Evolutionary conservation across 805 yeast genomes (phyloP), one percentile per base, ranked within the genome.

Genomic region (Saccharomycopsis javanensis): DNA sequence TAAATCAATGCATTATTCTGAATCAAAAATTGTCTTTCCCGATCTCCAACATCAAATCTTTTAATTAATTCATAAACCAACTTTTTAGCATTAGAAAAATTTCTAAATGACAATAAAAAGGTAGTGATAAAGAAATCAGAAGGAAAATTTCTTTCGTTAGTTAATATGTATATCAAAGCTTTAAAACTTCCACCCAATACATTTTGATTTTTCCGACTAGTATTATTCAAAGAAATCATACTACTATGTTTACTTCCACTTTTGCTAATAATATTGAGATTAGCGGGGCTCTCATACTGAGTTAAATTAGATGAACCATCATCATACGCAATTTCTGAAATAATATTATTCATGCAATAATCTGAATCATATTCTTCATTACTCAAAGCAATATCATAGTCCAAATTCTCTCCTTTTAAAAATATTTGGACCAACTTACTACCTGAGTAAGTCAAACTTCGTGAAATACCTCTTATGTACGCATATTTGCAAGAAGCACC

Each of bases 91-190:
- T 75, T 76, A 0, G 90, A 79, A 69, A 85, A 91, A 56, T 81
- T 79, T 64, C 90, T 77, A 71, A 85, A 89, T 46, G 88, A 83
- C 56, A 88, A 72, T 71, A 91, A 81, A 65, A 90, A 87, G 0
- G 94, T 80, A 0, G 94, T 80, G 2, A 81, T 75, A 59, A 85
- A 80, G 64, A 85, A 83, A 57, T 81, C 81, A 58, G 81, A 86
- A 1, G 89, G 85, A 15, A 83, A 82, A 18, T 68, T 63, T 35
- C 70, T 60, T 64, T 86, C 92, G 67, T 86, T 85, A 0, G 91
- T 86, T 53, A 86, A 69, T 25, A 86, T 74, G 63, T 74, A 78
- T 2, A 86, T 79, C 57, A 86, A 72, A 0, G 88, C 86, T 62
- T 81, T 79, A 67, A 86, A 83, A 0, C 91, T 83, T 1, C 87